Evolutionary conservation across 805 yeast species (phyloP).

Genomic region (Yueomyces sinensis): DNA sequence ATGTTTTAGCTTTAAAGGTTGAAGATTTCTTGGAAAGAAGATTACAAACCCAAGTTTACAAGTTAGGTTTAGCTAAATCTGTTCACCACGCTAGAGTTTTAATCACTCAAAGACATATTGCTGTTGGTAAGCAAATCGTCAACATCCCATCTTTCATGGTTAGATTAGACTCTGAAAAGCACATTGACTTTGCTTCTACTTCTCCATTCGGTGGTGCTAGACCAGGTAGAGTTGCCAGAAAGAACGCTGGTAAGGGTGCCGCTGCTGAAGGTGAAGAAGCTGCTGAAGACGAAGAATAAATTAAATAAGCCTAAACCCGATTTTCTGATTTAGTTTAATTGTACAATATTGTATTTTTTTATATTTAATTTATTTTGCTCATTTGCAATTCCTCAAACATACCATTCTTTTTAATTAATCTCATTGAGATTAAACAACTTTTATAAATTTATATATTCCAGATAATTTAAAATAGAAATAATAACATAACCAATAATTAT

Average conservation of each 20-base stretch:
- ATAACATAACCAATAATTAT: too few relatives aligned
- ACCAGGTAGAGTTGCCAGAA: conserved; percentile 99
- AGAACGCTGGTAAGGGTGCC: conserved; percentile 51
- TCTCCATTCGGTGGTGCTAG: conserved; percentile 99
- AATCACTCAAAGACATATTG: conserved; percentile 98
- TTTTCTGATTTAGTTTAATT: background rate
- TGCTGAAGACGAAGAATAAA: conserved; percentile 43
- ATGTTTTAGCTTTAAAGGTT: conserved; percentile 92
- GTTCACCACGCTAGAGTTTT: conserved; percentile 99
- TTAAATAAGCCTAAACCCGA: background rate
- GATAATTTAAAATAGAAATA: too few relatives aligned
- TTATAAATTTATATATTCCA: too few relatives aligned
- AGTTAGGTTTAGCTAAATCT: conserved; percentile 98
- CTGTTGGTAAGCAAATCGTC: conserved; percentile 99
- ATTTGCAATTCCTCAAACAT: too few relatives aligned
- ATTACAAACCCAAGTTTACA: conserved; percentile 99
- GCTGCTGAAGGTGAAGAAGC: conserved; percentile 55
- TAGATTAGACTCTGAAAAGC: conserved; percentile 99
- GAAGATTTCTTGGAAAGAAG: conserved; percentile 99
- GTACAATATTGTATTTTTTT: too few relatives aligned
- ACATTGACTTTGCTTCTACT: conserved; percentile 97
- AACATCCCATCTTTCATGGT: conserved; percentile 99
- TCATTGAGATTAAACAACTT: too few relatives aligned
- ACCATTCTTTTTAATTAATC: too few relatives aligned
- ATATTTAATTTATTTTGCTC: too few relatives aligned